Evolutionary conservation across 176 grass and related monocot species (phyloP), one percentile per base, ranked within the genome.

Genomic region (Avena insularis): DNA sequence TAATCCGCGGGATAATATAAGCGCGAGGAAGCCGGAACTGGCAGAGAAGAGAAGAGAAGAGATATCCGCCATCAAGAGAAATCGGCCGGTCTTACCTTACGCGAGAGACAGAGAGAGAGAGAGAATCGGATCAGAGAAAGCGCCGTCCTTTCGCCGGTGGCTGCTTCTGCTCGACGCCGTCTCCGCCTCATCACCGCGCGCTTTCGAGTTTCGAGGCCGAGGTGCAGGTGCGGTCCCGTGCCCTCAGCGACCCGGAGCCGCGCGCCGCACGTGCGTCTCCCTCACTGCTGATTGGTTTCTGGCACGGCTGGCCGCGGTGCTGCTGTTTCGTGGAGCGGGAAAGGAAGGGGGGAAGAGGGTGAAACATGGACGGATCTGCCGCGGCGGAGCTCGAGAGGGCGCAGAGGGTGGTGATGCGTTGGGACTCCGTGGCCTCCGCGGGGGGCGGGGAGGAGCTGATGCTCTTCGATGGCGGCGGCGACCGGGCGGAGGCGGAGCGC

Each of bases 401-500:
- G 81, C 87, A 94, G 90, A 61, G 83, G 92, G 65, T 87, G 80
- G 87, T 93, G 47, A 89, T 89, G 94, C 77, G 88, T 71, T 94
- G 91, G 92, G 90, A 89, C 86, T 91, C 91, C 69, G 60, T 69
- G 23, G 82, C 83, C 51, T 83, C 56, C 63, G 64, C 76, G 83
- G 75, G 93, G 23, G 83, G 79, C 48, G 84, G 81, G 69, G 77
- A 93, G 66, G 87, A 90, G 67, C 80, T 75, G 85, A 70, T 94
- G 95, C 79, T 92, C 60, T 90, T 90, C 72, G 38, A 86, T 59
- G 70, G 64, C 77, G 40, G 82, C 16, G 45, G 87, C 9, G 89
- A 84, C 65, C 67, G 89, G 12, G 74, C 84, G 35, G 85, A 95
- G 73, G 86, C 90, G 48, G 88, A 98, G 83, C 57, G 64, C 13